Evolutionary conservation across 345 rosid genomes (phyloP).

Genomic region (Lumnitzera littorea): DNA sequence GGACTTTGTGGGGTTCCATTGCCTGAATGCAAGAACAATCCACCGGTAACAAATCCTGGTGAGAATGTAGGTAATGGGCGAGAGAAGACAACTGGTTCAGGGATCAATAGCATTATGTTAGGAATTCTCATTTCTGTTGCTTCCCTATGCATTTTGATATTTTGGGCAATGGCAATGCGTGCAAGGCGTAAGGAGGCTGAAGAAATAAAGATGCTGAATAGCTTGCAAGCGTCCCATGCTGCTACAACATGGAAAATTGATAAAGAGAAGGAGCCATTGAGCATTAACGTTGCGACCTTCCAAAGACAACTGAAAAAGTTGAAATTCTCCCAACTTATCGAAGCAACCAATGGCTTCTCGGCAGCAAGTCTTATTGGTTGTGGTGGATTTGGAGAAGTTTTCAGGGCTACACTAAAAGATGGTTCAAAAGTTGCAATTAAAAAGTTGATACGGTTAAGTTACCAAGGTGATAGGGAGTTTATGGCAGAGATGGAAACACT

Average conservation of each 20-base stretch:
- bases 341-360: conserved; percentile 11
- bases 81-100: conserved; percentile 32
- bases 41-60: conserved; percentile 21
- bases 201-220: conserved; percentile 77
- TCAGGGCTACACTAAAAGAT: conserved; percentile 7
- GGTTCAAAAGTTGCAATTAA: conserved; percentile 9
- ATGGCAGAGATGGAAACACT: conserved; percentile 14
- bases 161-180: conserved; percentile 85
- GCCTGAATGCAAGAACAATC: conserved; percentile 60
- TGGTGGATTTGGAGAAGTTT: conserved; percentile 12
- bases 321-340: neutral
- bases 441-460: conserved; percentile 7
- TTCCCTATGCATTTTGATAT: conserved; percentile 66
- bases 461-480: conserved; percentile 11
- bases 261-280: conserved; percentile 34
- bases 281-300: conserved; percentile 1
- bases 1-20: conserved; percentile 97
- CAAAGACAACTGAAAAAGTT: neutral
- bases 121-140: conserved; percentile 80
- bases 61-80: conserved; percentile 27
- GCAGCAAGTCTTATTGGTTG: conserved; percentile 11
- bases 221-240: conserved; percentile 72
- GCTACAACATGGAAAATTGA: conserved; percentile 98
- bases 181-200: conserved; percentile 72
- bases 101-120: conserved; percentile 77